phyloP scores from a whole-genome alignment of 1,284 basidiomycete genomes.

The Papiliotrema nemorosa region DNA sequence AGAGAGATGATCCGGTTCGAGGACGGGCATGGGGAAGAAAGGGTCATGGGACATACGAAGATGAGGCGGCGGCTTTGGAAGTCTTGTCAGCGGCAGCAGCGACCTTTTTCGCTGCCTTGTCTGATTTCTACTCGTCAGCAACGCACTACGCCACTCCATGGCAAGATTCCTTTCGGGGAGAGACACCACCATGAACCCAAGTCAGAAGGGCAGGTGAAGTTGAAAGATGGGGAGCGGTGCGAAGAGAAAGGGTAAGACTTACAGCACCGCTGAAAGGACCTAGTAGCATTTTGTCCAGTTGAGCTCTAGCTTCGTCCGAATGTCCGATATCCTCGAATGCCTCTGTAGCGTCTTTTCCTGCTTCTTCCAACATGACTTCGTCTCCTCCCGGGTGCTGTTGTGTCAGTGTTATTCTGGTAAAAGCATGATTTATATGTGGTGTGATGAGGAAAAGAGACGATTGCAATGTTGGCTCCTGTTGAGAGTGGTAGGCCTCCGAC shows the following conservation, averaged over 20 bases:
- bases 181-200: too few species aligned
- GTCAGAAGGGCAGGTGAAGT: not conserved
- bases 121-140: slow-evolving; percentile 3
- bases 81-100: not conserved
- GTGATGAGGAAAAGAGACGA: too few species aligned
- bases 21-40: not conserved
- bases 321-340: slow-evolving; percentile 99
- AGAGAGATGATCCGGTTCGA: not conserved
- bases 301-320: slow-evolving; percentile 93
- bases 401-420: too few species aligned
- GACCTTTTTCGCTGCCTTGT: slow-evolving; percentile 3
- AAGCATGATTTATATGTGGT: too few species aligned
- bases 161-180: too few species aligned
- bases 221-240: not conserved
- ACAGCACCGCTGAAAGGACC: slow-evolving; percentile 70
- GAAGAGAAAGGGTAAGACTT: slow-evolving; percentile 17
- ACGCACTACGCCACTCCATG: too few species aligned
- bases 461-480: too few species aligned
- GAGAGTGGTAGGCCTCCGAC: too few species aligned
- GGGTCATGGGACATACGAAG: not conserved
- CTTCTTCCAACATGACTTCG: slow-evolving; percentile 91
- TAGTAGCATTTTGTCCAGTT: slow-evolving; percentile 71
- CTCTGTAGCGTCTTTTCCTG: slow-evolving; percentile 87
- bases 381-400: slow-evolving; percentile 92
- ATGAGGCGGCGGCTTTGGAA: not conserved